Base-by-base conservation (phyloP, 2,329 filamentous ascomycete genomes). In the Aspergillus neotritici region DNA sequence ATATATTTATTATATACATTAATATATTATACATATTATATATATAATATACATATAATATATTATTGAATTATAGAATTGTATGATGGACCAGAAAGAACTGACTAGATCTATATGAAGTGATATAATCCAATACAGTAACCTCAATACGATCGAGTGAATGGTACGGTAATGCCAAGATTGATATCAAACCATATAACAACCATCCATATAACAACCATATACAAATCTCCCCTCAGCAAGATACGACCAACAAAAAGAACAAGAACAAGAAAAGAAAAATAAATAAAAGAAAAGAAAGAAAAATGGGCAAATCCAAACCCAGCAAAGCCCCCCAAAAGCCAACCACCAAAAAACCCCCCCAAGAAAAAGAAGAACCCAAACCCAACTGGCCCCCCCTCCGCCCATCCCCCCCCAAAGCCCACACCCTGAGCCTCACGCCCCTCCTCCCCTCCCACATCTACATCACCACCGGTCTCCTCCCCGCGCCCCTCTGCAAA, bases 401-500 rank as follows among this genome's bases (percentile, higher is more conserved):
- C 62, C 78, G 76, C 50, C 86, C 87, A 12, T 65, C 82, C 8
- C 67, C 89, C 34, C 83, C 86, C 35, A 25, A 25, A 25, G 68
- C 84, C 34, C 70, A 76, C 36, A 77, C 84, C 53, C 79, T 94
- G 11, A 60, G 64, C 6, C 73, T 87, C 21, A 71, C 80, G 28
- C 70, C 78, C 14, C 51, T 80, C 10, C 61, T 82, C n/a, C 62
- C 70, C 0, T 72, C 77, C 48, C 88, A 89, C 59, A 86, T 94
- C 40, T 70, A 89, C 37, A 77, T 87, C 4, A 74, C 93, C 44
- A 76, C 79, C 2, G 83, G 80, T 48, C 83, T 94, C 63, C 88
- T 87, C 70, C 85, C 87, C 0, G 75, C 79, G 8, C 79, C 74
- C 3, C 76, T 94, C 5, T 93, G 87, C 71, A 83, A 82, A 53